A percentile compares a stretch with the other conserved stretches of the same genome.
Conservation (phyloP, 2,329 filamentous ascomycete genomes). For the Aspergillus caelatus region DNA sequence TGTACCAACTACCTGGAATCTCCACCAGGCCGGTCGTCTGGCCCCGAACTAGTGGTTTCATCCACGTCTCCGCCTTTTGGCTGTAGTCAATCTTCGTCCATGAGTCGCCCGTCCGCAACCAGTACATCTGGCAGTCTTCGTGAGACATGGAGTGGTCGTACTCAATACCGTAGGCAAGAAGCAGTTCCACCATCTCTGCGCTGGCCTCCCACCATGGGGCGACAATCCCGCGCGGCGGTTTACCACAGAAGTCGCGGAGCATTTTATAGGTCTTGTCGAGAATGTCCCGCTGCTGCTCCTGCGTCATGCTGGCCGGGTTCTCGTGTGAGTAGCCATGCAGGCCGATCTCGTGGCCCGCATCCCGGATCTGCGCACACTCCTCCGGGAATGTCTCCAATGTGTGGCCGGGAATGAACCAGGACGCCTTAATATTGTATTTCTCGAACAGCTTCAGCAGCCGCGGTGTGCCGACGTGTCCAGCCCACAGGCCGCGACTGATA, state of each 20-base stretch:
- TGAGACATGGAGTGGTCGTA: conserved; percentile 51
- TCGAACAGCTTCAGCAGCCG: conserved; percentile 71
- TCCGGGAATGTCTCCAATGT: conserved; percentile 68
- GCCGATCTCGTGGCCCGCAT: conserved; percentile 67
- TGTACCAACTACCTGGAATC: conserved; percentile 50
- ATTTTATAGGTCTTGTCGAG: conserved; percentile 76
- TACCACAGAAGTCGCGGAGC: conserved; percentile 73
- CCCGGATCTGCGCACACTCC: conserved; percentile 63
- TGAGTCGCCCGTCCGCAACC: conserved; percentile 46
- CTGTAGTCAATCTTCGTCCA: conserved; percentile 50
- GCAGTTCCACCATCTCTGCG: conserved; percentile 61
- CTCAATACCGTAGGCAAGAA: conserved; percentile 48
- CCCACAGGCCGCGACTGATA: conserved; percentile 71
- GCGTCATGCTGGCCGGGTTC: conserved; percentile 70
- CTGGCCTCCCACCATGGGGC: conserved; percentile 77
- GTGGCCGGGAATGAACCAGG: conserved; percentile 68
- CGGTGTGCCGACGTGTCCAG: conserved; percentile 67
- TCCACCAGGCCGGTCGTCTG: conserved; percentile 46
- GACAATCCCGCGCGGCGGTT: conserved; percentile 72
- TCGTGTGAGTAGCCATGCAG: conserved; percentile 76
- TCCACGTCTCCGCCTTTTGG: conserved; percentile 48
- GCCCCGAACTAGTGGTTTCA: conserved; percentile 53
- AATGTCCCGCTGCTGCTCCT: conserved; percentile 75
- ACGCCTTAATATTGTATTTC: conserved; percentile 72
- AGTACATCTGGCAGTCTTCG: conserved; percentile 50